Evolutionary conservation across 2,329 filamentous ascomycete species (phyloP).

Genomic region (Gyromitra esculenta): DNA sequence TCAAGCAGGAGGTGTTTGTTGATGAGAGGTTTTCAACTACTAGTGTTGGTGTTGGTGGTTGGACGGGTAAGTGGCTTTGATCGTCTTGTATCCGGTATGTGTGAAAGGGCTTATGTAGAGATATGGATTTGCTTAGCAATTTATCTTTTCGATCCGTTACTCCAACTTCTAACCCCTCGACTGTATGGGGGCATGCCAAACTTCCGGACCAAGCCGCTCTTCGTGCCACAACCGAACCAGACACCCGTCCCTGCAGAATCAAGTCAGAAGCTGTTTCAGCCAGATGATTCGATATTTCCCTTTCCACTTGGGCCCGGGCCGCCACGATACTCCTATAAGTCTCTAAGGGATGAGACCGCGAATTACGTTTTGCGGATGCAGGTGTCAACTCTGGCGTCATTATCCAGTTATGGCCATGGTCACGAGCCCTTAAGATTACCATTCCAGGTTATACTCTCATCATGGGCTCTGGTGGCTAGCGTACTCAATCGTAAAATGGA

Average conservation of each 20-base stretch:
- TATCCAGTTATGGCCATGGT: background rate
- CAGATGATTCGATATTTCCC: background rate
- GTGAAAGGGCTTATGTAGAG: background rate
- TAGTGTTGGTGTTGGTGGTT: background rate
- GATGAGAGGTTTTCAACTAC: constrained; percentile 4
- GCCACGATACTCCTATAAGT: background rate
- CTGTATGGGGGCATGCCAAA: background rate
- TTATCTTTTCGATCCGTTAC: constrained; percentile 15
- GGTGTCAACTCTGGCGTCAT: no score
- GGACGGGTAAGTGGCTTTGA: background rate
- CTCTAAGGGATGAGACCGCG: constrained; percentile 9
- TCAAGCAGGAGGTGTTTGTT: background rate
- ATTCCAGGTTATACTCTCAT: constrained; percentile 6
- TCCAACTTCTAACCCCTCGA: background rate
- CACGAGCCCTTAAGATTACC: background rate
- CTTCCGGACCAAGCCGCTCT: background rate
- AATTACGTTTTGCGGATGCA: background rate
- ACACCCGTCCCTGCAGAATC: background rate
- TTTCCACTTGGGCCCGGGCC: background rate
- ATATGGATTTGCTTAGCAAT: background rate
- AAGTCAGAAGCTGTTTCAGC: background rate
- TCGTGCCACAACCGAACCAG: background rate
- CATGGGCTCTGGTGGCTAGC: constrained; percentile 13
- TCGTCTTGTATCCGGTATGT: background rate
- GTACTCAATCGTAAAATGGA: constrained; percentile 24